These are phyloP conservation scores for Fomitopsis palustris DNA, from an alignment of 1,284 basidiomycete species.

Conservation along the genomic window DNA sequence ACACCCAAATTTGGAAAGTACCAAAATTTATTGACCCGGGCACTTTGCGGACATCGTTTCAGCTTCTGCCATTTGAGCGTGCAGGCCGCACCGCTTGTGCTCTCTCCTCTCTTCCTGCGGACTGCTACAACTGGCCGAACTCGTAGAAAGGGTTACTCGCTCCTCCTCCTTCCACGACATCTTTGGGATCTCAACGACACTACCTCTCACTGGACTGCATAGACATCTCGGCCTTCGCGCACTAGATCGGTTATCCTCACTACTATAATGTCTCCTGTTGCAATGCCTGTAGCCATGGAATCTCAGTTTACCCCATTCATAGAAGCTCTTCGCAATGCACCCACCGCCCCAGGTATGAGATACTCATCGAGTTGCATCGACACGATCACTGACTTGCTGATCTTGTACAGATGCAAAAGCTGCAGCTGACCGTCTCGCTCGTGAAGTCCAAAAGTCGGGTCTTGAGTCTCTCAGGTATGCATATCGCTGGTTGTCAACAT, in stretches of 20 bases:
- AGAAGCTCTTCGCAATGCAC: slow-evolving; percentile 63
- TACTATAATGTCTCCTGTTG: slow-evolving; percentile 50
- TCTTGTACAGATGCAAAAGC: slow-evolving; percentile 67
- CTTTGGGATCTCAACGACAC: not conserved
- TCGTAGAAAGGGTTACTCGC: not conserved
- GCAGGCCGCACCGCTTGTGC: not conserved
- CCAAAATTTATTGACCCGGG: not conserved
- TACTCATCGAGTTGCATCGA: not conserved
- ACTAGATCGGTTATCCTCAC: slow-evolving; percentile 11
- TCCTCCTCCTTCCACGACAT: not conserved
- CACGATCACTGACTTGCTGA: not conserved
- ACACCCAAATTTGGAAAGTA: not conserved
- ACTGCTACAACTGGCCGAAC: not conserved
- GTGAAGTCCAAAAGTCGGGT: slow-evolving; percentile 64
- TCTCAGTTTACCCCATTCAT: slow-evolving; percentile 50
- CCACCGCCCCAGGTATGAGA: slow-evolving; percentile 66
- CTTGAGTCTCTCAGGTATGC: slow-evolving; percentile 61
- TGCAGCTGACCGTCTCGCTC: slow-evolving; percentile 73
- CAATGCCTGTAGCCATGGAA: slow-evolving; percentile 41
- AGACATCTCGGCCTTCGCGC: slow-evolving; percentile 3
- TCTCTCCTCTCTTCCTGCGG: not conserved
- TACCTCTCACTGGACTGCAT: not conserved
- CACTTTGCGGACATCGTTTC: not conserved
- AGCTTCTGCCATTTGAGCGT: not conserved
- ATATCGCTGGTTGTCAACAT: slow-evolving; percentile 8